Conservation (phyloP, 768 basidiomycete genomes). For the Xerocomellus dryophilus region DNA sequence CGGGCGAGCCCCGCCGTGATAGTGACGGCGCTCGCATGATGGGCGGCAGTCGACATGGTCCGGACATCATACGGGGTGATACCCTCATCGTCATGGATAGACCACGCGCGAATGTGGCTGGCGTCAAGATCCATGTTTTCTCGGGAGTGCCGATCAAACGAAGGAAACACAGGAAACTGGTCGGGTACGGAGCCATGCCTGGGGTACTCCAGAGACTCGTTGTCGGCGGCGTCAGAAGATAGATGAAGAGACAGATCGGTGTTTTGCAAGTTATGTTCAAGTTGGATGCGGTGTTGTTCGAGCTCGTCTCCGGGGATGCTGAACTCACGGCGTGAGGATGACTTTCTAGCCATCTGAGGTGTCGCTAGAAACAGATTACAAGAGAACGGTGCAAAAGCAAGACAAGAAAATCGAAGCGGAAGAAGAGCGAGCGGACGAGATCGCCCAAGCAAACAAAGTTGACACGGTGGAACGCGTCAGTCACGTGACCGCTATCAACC, state of each 20-base stretch:
- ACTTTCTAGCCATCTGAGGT: conserved; percentile 25
- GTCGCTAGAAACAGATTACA: conserved; percentile 15
- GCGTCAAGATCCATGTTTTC: conserved; percentile 57
- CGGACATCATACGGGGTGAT: conserved; percentile 64
- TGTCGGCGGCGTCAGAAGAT: conserved; percentile 51
- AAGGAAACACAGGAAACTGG: conserved; percentile 55
- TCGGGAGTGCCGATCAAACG: conserved; percentile 56
- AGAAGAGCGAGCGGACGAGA: conserved; percentile 5
- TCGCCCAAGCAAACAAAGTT: conserved; percentile 17
- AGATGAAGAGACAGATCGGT: conserved; percentile 71
- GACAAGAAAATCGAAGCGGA: conserved; percentile 1
- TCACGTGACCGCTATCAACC: conserved; percentile 28
- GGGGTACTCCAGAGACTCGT: conserved; percentile 64
- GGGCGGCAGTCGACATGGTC: conserved; percentile 79
- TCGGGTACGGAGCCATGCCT: conserved; percentile 62
- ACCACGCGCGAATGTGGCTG: conserved; percentile 53
- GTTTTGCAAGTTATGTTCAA: conserved; percentile 74
- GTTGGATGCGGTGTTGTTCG: conserved; percentile 71
- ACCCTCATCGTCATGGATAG: conserved; percentile 65
- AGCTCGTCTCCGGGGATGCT: conserved; percentile 71
- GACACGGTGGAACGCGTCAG: conserved; percentile 22
- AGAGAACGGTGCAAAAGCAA: conserved; percentile 18
- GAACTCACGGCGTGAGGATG: conserved; percentile 36
- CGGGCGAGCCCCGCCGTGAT: conserved; percentile 75
- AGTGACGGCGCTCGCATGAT: conserved; percentile 88